Evolutionary conservation across 2,329 filamentous ascomycete genomes (phyloP).

Genomic region (Fusarium secorum): DNA sequence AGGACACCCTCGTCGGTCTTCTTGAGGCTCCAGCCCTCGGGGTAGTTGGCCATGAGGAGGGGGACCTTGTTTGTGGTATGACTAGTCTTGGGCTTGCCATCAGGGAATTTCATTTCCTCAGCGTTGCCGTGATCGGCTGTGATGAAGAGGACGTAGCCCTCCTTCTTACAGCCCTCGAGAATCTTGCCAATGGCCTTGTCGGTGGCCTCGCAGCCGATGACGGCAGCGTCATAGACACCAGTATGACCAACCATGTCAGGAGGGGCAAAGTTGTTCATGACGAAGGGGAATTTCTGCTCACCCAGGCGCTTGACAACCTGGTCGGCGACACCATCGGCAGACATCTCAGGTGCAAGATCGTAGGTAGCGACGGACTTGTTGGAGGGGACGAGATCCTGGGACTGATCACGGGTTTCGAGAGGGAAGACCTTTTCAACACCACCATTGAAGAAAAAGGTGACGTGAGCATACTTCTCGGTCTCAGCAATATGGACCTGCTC

Average conservation of each 20-base stretch:
- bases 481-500: conserved; percentile 97
- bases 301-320: conserved; percentile 87
- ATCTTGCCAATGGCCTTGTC: conserved; percentile 94
- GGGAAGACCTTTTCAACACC: conserved; percentile 97
- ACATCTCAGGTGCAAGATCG: conserved; percentile 95
- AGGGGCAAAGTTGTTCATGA: conserved; percentile 99
- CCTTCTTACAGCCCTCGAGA: conserved; percentile 91
- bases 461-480: conserved; percentile 99
- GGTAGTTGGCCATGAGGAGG: conserved; percentile 97
- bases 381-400: conserved; percentile 79
- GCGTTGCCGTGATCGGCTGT: conserved; percentile 98
- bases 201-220: conserved; percentile 83
- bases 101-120: conserved; percentile 97
- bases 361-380: conserved; percentile 93
- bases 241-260: conserved; percentile 99
- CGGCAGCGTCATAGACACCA: conserved; percentile 93
- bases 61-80: conserved; percentile 98
- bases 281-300: conserved; percentile 88
- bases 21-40: conserved; percentile 80
- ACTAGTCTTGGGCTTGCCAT: conserved; percentile 96
- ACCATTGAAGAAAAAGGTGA: conserved; percentile 99
- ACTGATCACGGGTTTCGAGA: conserved; percentile 88
- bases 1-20: conserved; percentile 88
- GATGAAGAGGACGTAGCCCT: conserved; percentile 92
- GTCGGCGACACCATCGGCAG: conserved; percentile 85